Evolutionary conservation across 805 yeast genomes (phyloP).

Genomic region (Zygosaccharomyces gambellarensis): DNA sequence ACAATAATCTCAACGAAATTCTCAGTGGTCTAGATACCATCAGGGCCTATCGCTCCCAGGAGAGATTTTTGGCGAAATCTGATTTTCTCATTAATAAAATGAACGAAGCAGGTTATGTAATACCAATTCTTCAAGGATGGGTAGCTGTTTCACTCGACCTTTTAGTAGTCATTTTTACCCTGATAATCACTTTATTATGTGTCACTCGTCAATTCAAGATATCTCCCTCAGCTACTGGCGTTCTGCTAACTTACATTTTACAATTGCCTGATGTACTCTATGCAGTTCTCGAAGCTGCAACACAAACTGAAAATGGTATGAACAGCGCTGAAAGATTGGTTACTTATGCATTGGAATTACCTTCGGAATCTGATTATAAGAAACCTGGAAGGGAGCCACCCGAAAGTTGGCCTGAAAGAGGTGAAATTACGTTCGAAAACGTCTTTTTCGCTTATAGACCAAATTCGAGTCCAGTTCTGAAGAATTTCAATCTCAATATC

Average conservation of each 20-base stretch:
- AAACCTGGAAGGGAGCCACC: conserved; percentile 42
- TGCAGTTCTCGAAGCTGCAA: conserved; percentile 48
- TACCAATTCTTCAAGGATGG: conserved; percentile 62
- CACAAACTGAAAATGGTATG: conserved; percentile 56
- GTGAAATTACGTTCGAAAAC: conserved; percentile 45
- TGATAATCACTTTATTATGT: conserved; percentile 53
- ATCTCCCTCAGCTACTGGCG: conserved; percentile 58
- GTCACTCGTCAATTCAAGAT: conserved; percentile 54
- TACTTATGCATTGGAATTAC: conserved; percentile 59
- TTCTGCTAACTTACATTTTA: conserved; percentile 53
- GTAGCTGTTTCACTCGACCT: conserved; percentile 50
- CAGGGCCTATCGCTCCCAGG: conserved; percentile 38
- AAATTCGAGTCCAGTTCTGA: conserved; percentile 47
- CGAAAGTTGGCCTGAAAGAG: conserved; percentile 48
- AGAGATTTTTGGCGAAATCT: conserved; percentile 40
- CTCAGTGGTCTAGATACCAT: conserved; percentile 47
- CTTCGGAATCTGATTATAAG: conserved; percentile 62
- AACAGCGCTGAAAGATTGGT: conserved; percentile 57
- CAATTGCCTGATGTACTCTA: conserved; percentile 54
- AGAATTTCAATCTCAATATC: conserved; percentile 40
- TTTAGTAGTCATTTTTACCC: conserved; percentile 45
- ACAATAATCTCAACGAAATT: conserved; percentile 47
- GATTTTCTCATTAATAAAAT: conserved; percentile 48
- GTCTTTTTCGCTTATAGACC: conserved; percentile 50
- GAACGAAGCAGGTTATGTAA: conserved; percentile 48